phyloP scores from a whole-genome alignment of 192 early-diverging fungal genomes.

The Backusella morwellensis region DNA sequence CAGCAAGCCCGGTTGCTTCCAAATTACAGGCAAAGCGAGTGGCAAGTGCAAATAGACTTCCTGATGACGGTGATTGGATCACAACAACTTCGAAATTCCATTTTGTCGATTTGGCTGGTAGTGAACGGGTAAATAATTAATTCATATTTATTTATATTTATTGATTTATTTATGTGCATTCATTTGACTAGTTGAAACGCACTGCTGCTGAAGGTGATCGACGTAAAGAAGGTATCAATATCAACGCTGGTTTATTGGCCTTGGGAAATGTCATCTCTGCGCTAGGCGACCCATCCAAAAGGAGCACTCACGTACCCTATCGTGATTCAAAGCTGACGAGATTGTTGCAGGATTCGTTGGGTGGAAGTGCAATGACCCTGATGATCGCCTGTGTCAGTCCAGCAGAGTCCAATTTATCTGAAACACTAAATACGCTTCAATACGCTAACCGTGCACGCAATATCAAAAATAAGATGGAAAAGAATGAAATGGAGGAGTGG shows the following conservation, averaged over 20 bases:
- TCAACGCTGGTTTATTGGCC: conserved; percentile 93
- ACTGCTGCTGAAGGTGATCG: conserved; percentile 92
- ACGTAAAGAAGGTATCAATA: conserved; percentile 94
- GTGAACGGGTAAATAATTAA: conserved; percentile 63
- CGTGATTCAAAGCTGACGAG: conserved; percentile 97
- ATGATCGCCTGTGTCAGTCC: conserved; percentile 96
- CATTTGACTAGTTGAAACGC: conserved; percentile 65
- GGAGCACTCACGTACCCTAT: conserved; percentile 84
- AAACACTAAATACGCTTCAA: conserved; percentile 94
- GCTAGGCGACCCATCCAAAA: conserved; percentile 72
- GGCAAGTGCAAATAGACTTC: conserved; percentile 13
- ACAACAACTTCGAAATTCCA: conserved; percentile 87
- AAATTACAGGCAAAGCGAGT: conserved; percentile 18
- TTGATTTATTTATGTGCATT: conserved; percentile 1
- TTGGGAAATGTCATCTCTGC: conserved; percentile 99
- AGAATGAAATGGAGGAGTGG: conserved; percentile 68
- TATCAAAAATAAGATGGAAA: conserved; percentile 87
- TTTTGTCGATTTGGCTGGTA: conserved; percentile 99
- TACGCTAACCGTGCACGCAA: conserved; percentile 96
- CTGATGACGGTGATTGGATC: conserved; percentile 55
- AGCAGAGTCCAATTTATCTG: conserved; percentile 79
- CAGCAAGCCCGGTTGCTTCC: conserved; percentile 19
- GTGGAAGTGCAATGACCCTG: conserved; percentile 91
- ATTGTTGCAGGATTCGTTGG: conserved; percentile 93
- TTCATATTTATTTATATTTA: neutral